Base-by-base conservation (phyloP, 1,139 yeast genomes). In the Blastobotrys malaysiensis region DNA sequence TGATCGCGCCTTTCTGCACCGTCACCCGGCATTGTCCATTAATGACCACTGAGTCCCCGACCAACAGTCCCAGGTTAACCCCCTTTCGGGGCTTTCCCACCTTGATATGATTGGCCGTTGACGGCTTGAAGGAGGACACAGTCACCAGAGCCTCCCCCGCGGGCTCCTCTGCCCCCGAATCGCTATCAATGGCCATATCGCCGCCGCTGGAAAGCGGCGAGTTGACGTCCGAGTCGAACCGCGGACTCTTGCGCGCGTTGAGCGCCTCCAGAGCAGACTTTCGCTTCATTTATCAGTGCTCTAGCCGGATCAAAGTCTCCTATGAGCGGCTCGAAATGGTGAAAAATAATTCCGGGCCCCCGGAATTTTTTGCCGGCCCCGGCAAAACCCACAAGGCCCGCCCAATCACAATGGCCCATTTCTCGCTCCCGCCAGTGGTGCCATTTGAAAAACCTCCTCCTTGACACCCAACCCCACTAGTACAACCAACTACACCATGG, bases 1-100 rank as follows among this genome's bases (percentile, higher is more conserved):
- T 65, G 1, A 80, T 64, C 0, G 84, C 81, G 14, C 96, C 96
- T 62, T 81, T 73, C 52, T 79, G 74, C 0, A 88, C 73, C 5
- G 72, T 70, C 21, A 88, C 51, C 6, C 60, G 64, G 61, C 78
- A 84, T 59, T 80, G 83, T 0, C 96, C 96, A 47, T 77, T 75
- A 1, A 87, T 56, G 31, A 82, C 69, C 2, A 88, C 60, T 43
- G 70, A 72, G 61, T 87, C 59, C 11, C 62, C 61, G 9, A 50
- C 53, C 48, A 26, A 44, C 53, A 60, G 47, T 0, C 61, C 86
- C 46, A 72, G 70, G 53, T 64, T 45, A 60, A 26, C 52, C 53
- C 49, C 52, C 46, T 24, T 31, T n/a, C 50, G 44, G 9, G 11
- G 6, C 9, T 21, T 45, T 14, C 31, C 57, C 52, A 59, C 58